Evolutionary conservation across 1,284 basidiomycete species (phyloP).

Genomic region (Heliocybe sulcata): DNA sequence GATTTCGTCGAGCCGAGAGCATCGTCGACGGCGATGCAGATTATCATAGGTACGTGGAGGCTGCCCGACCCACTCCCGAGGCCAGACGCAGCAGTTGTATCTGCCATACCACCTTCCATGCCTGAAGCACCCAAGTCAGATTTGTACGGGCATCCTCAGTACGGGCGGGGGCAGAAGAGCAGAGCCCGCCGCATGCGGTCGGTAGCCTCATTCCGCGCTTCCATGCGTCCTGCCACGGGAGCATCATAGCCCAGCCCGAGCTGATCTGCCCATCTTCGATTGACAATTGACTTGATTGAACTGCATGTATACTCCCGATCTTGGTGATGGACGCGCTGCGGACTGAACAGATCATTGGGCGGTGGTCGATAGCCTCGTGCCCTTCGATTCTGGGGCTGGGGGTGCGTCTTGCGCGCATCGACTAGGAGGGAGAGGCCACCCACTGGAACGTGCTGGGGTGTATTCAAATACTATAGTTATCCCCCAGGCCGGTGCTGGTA

Average conservation of each 20-base stretch:
- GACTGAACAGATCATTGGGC: no score
- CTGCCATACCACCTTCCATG: neutral
- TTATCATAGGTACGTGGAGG: neutral
- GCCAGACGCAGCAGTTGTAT: neutral
- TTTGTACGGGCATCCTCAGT: neutral
- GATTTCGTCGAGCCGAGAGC: no score
- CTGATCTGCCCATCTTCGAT: neutral
- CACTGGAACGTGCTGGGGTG: neutral
- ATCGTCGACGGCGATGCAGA: neutral
- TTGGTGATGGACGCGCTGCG: neutral
- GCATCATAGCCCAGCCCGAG: no score
- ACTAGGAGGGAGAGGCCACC: no score
- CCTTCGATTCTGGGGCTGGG: neutral
- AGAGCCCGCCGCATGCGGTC: neutral
- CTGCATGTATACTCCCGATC: no score
- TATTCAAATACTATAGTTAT: neutral
- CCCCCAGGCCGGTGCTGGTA: neutral
- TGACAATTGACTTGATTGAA: no score
- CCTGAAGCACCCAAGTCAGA: neutral
- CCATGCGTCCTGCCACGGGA: neutral
- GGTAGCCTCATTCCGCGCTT: neutral
- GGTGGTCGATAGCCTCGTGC: neutral
- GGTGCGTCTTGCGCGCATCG: no score
- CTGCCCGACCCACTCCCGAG: neutral
- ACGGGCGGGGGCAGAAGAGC: no score